phyloP scores from a whole-genome alignment of 2,329 filamentous ascomycete genomes.

The Beauveria brongniartii region DNA sequence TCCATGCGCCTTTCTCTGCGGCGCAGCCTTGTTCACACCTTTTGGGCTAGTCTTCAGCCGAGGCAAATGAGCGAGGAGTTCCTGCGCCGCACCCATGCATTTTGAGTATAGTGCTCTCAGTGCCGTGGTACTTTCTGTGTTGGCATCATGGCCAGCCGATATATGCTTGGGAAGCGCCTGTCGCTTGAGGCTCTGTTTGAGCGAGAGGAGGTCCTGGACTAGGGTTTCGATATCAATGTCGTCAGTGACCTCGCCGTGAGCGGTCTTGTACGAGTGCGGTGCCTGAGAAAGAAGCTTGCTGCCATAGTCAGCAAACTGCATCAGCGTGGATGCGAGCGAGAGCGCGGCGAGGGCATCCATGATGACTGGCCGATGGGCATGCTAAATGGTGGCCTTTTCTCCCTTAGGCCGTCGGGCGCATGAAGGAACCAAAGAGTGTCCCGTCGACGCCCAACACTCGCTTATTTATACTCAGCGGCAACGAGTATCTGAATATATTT shows the following conservation, averaged over 20 bases:
- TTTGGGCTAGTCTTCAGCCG: neutral
- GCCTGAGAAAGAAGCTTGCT: neutral
- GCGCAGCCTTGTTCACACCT: no score
- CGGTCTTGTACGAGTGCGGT: neutral
- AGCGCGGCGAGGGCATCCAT: constrained; percentile 6
- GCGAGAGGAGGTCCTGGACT: neutral
- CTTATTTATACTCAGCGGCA: neutral
- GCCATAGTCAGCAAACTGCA: neutral
- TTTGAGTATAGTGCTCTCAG: neutral
- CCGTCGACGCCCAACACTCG: neutral
- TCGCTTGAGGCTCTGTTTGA: neutral
- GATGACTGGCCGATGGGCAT: neutral
- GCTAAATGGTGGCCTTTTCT: neutral
- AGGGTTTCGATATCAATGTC: neutral
- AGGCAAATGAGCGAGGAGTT: neutral
- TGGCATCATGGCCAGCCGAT: neutral
- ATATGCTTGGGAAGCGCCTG: neutral
- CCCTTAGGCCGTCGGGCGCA: neutral
- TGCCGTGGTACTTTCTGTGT: neutral
- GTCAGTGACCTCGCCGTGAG: neutral
- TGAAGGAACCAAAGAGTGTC: neutral
- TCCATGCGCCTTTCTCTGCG: neutral
- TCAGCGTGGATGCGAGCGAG: constrained; percentile 1
- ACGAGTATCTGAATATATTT: neutral
- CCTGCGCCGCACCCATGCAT: neutral